phyloP scores from a whole-genome alignment of 1,139 yeast genomes.

The Magnusiomyces suaveolens region DNA sequence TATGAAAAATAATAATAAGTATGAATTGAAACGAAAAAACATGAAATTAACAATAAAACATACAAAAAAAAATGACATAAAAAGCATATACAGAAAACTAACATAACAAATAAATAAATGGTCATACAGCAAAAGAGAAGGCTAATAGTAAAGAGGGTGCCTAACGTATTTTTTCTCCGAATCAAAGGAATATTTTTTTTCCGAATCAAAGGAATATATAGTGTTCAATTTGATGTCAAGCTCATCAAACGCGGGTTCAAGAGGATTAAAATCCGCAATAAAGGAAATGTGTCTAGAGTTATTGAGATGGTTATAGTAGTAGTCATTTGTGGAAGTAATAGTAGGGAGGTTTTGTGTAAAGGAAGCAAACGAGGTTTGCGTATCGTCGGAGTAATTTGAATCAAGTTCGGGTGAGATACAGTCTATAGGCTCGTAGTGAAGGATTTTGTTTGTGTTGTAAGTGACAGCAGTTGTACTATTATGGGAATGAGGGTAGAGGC shows the following conservation, averaged over 20 bases:
- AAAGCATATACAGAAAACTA: neutral
- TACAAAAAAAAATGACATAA: neutral
- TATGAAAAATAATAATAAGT: too few relatives aligned
- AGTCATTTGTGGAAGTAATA: neutral
- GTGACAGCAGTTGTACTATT: neutral
- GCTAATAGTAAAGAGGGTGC: too few relatives aligned
- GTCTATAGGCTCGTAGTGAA: neutral
- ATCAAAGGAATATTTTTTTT: neutral
- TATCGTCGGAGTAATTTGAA: neutral
- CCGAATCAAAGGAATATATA: neutral
- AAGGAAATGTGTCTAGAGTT: neutral
- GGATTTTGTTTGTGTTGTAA: neutral
- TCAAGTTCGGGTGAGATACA: neutral
- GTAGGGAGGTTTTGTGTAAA: neutral
- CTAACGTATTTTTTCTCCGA: neutral
- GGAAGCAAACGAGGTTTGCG: neutral
- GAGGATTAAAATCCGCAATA: neutral
- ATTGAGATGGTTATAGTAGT: neutral
- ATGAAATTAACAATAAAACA: neutral
- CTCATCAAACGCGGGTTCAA: neutral
- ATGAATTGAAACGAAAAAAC: neutral
- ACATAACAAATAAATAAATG: neutral
- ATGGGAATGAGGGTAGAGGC: slow-evolving; percentile 14
- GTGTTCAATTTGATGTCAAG: neutral
- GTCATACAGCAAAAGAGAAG: neutral